A percentile compares a stretch with the other conserved stretches of the same genome.
phyloP scores from a whole-genome alignment of 2,329 filamentous ascomycete species.

The Arthroderma sp. region DNA sequence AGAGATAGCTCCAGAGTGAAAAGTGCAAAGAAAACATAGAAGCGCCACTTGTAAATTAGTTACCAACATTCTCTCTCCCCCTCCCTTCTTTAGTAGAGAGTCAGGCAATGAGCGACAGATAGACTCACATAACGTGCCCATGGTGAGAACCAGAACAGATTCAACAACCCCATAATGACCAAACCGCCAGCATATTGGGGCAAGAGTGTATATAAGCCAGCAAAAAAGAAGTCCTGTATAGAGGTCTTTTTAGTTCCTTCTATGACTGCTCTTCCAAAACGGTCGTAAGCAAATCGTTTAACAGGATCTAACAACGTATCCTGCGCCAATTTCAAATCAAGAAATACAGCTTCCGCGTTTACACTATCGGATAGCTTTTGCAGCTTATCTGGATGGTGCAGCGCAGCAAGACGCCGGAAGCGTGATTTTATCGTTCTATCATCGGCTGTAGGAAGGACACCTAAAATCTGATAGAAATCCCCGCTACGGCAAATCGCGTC shows the following conservation, averaged over 20 bases:
- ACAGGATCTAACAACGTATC: constrained; percentile 69
- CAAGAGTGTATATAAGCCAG: constrained; percentile 42
- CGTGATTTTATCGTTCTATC: constrained; percentile 70
- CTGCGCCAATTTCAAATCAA: constrained; percentile 68
- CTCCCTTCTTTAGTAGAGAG: too few species aligned
- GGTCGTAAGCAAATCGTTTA: constrained; percentile 75
- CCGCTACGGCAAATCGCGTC: constrained; percentile 57
- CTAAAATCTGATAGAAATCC: constrained; percentile 68
- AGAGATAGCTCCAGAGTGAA: constrained; percentile 45
- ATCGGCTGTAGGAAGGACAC: constrained; percentile 52
- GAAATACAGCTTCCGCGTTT: constrained; percentile 46
- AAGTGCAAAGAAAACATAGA: constrained; percentile 40
- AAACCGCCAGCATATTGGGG: constrained; percentile 29
- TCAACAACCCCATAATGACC: constrained; percentile 23
- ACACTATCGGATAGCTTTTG: constrained; percentile 25
- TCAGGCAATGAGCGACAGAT: neutral
- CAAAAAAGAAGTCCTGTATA: constrained; percentile 57
- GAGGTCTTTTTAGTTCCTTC: constrained; percentile 45
- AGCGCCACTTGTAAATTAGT: constrained; percentile 31
- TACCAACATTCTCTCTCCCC: neutral
- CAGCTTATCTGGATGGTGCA: constrained; percentile 75
- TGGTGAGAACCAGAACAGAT: constrained; percentile 28
- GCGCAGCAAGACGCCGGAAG: constrained; percentile 61
- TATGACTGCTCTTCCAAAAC: constrained; percentile 63
- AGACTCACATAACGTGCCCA: constrained; percentile 34